These are phyloP conservation scores for Penicillium brasilianum DNA, from an alignment of 2,329 filamentous ascomycete species.

Conservation along the genomic window DNA sequence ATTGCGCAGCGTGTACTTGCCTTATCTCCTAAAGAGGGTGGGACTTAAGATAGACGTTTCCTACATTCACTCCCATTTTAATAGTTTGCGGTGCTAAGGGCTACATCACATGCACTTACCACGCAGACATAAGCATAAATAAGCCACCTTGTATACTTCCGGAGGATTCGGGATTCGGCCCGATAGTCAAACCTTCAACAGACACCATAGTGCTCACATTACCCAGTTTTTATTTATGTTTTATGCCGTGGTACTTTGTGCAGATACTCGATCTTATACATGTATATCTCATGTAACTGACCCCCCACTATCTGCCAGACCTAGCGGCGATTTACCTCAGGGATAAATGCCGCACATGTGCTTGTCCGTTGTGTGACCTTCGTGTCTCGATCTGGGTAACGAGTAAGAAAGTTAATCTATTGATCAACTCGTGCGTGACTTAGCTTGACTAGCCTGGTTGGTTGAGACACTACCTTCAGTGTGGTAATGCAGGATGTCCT, in stretches of 20 bases:
- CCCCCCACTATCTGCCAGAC: neutral
- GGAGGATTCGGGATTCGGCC: neutral
- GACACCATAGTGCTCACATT: neutral
- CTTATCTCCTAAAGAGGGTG: neutral
- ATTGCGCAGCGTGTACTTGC: neutral
- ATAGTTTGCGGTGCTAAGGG: neutral
- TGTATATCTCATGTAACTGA: neutral
- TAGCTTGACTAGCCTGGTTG: neutral
- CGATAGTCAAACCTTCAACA: neutral
- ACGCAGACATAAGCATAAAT: neutral
- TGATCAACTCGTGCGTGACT: neutral
- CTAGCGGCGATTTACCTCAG: neutral
- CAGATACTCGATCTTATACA: neutral
- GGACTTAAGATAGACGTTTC: neutral
- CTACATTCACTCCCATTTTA: too few relatives aligned
- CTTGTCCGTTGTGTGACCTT: neutral
- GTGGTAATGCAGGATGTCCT: neutral
- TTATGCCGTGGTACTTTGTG: neutral
- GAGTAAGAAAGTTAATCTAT: neutral
- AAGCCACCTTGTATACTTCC: neutral
- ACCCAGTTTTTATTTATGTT: neutral
- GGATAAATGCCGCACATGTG: neutral
- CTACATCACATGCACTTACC: neutral
- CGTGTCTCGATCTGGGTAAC: neutral
- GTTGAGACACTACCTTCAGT: neutral